Percentiles rank a stretch among this genome's conserved stretches.
These are phyloP conservation scores for Jamesozyma jinghongensis DNA, from an alignment of 805 yeast genomes.

Conservation along the genomic window DNA sequence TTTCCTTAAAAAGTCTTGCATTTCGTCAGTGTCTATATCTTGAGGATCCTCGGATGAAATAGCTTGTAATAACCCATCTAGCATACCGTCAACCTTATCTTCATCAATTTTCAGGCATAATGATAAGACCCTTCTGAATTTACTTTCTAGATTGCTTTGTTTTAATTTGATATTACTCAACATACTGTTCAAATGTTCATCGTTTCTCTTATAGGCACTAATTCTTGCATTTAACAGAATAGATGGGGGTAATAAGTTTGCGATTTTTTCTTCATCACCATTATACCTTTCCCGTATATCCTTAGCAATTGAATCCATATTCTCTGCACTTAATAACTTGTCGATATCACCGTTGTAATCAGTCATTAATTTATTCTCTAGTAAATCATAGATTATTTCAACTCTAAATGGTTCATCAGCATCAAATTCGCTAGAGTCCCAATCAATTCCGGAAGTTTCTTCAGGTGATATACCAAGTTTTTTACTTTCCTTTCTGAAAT, in stretches of 20 bases:
- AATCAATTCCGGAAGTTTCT: constrained; percentile 24
- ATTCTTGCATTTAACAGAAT: constrained; percentile 64
- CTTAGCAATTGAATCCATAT: constrained; percentile 15
- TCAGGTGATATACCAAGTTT: constrained; percentile 29
- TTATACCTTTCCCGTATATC: constrained; percentile 15
- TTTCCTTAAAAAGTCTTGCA: constrained; percentile 42
- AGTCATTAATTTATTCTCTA: constrained; percentile 35
- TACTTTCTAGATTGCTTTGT: constrained; percentile 52
- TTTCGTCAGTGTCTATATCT: constrained; percentile 46
- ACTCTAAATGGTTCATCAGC: constrained; percentile 90
- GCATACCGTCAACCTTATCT: constrained; percentile 65
- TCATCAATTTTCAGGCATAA: constrained; percentile 84
- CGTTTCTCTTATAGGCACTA: constrained; percentile 68
- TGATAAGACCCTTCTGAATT: constrained; percentile 82
- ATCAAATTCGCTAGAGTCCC: constrained; percentile 51
- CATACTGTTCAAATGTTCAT: constrained; percentile 43
- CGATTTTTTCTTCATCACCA: constrained; percentile 11
- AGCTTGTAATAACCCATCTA: constrained; percentile 80
- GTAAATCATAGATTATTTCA: constrained; percentile 45
- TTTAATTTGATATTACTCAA: constrained; percentile 45
- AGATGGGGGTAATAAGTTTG: constrained; percentile 28
- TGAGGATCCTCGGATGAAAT: constrained; percentile 75
- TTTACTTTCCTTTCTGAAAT: constrained; percentile 38
- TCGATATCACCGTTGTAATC: constrained; percentile 26
- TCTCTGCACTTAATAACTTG: constrained; percentile 17